Conservation (phyloP, 2,329 filamentous ascomycete species). For the Nemania sp. region DNA sequence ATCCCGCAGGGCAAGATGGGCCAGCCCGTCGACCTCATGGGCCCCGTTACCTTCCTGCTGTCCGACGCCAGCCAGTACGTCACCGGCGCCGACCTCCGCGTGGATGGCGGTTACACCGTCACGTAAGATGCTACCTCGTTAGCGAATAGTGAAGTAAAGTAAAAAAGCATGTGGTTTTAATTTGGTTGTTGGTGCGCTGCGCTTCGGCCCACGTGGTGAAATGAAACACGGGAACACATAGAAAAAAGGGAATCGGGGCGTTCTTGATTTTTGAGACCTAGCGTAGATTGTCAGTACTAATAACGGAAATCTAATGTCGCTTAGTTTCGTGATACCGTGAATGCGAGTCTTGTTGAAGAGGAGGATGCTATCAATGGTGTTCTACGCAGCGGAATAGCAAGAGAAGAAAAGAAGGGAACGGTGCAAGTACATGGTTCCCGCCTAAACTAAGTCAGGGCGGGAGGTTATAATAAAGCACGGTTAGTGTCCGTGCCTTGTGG, state of each 20-base stretch:
- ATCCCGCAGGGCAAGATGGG: slow-evolving; percentile 97
- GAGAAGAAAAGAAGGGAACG: not conserved
- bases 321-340: not conserved
- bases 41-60: slow-evolving; percentile 86
- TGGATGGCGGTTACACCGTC: slow-evolving; percentile 90
- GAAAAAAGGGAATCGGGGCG: not conserved
- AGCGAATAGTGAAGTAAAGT: no score
- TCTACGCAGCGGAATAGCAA: not conserved
- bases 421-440: not conserved
- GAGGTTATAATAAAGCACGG: not conserved
- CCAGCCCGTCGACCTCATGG: slow-evolving; percentile 90
- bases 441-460: not conserved
- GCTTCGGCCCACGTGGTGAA: not conserved
- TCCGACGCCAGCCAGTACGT: slow-evolving; percentile 83
- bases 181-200: not conserved
- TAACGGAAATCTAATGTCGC: not conserved
- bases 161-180: no score
- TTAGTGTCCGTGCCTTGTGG: not conserved
- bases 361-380: no score
- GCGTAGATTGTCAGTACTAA: not conserved
- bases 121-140: slow-evolving; percentile 61
- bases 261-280: not conserved
- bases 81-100: slow-evolving; percentile 78
- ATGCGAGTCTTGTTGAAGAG: not conserved
- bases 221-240: not conserved